Evolutionary conservation across 176 grass and related monocot species (phyloP), one percentile per base, ranked within the genome.

Genomic region (Phoenix dactylifera): DNA sequence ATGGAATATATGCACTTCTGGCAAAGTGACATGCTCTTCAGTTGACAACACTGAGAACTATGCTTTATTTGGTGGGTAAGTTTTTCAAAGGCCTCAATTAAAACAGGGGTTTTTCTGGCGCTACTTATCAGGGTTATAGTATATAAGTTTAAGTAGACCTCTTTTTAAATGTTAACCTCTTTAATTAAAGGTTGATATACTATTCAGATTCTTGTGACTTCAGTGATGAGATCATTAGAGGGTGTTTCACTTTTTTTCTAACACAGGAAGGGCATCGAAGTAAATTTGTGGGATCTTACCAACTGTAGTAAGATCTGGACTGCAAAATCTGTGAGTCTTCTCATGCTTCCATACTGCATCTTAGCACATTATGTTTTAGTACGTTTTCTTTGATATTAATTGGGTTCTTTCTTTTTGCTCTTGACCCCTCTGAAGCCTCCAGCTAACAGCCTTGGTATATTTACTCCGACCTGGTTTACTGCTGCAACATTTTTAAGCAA

Each of bases 21-120:
- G 88, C 50, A 68, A 71, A 57, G 50, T 98, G 62, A 55, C 80
- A 48, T 92, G 86, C 73, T 78, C 70, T 78, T 83, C 73, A 4
- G 54, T 98, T 10, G 76, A 91, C 85, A 68, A 71, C 80, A 79
- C 66, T 32, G 87, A 87, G 77, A 86, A 68, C 32, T 92, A 81
- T 73, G 76, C 28, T n/a, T 85, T 98, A 58, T 92, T 98, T 55
- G 87, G 93, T 80, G 93, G 93, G 93, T 98, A 71, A 57, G 87
- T 73, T 57, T 44, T 67, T 28, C 20, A 55, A 52, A 62, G 54
- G 4, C 26, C 65, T 30, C 28, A 30, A 30, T 30, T 51, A 3
- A 52, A 15, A 16, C 26, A 7, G 19, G 4, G 3, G 12, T 66
- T 16, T 66, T 44, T 44, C 35, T 14, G 35, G 9, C 35, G 0